These are phyloP conservation scores for Daldinia sp. DNA, from an alignment of 2,329 filamentous ascomycete species.

Conservation along the genomic window DNA sequence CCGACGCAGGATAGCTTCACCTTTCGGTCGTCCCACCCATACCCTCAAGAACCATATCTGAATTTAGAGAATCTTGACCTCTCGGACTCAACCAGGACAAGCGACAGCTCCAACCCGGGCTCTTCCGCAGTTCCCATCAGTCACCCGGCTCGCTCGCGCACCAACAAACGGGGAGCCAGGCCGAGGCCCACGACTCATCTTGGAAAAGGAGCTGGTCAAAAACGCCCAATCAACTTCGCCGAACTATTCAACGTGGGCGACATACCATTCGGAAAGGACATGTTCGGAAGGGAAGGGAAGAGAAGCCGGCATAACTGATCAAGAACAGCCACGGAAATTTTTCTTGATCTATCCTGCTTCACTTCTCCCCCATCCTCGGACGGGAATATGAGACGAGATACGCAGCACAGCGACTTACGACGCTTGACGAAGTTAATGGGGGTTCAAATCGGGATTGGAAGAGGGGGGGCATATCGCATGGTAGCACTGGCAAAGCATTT, in stretches of 20 bases:
- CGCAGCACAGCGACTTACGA: slow-evolving; percentile 24
- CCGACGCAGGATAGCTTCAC: slow-evolving; percentile 74
- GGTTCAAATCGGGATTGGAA: slow-evolving; percentile 16
- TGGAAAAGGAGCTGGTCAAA: slow-evolving; percentile 75
- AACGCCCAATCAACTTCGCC: slow-evolving; percentile 78
- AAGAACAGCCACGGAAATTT: slow-evolving; percentile 3
- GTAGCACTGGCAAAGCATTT: slow-evolving; percentile 41
- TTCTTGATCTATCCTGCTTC: slow-evolving; percentile 1
- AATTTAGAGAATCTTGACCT: slow-evolving; percentile 72
- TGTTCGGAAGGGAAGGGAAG: slow-evolving; percentile 63
- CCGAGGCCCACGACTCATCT: slow-evolving; percentile 58
- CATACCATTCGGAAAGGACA: slow-evolving; percentile 72
- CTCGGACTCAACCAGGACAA: slow-evolving; percentile 62
- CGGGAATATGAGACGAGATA: slow-evolving; percentile 7
- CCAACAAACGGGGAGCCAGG: slow-evolving; percentile 43
- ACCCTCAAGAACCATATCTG: slow-evolving; percentile 69
- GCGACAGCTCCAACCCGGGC: slow-evolving; percentile 53
- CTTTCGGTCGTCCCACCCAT: slow-evolving; percentile 74
- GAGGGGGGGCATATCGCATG: slow-evolving; percentile 35
- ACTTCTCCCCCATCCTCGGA: slow-evolving; percentile 1
- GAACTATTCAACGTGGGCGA: slow-evolving; percentile 81
- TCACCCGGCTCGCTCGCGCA: slow-evolving; percentile 47
- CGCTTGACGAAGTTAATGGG: slow-evolving; percentile 26
- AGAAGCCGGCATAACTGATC: slow-evolving; percentile 62
- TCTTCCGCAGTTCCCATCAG: slow-evolving; percentile 48